Conservation (phyloP, 164 flowering plant species). For the Akebia trifoliata region DNA sequence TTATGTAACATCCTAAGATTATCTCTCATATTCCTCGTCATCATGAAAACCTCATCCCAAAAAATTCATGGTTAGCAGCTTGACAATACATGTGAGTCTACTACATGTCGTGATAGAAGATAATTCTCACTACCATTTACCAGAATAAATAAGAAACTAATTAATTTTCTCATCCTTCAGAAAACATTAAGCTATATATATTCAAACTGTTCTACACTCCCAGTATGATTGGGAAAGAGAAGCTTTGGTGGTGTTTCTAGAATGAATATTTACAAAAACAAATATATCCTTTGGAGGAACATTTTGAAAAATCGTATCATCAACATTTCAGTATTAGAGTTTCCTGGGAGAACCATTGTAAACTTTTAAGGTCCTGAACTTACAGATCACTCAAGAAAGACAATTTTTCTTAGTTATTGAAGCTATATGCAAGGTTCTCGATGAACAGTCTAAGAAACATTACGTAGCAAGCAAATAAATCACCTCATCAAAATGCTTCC, state of each 20-base stretch:
- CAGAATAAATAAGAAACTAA: neutral
- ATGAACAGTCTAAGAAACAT: neutral
- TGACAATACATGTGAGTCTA: no score
- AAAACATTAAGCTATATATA: neutral
- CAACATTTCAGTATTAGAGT: no score
- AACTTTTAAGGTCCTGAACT: no score
- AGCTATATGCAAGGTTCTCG: constrained; percentile 2
- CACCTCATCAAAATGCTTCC: constrained; percentile 84
- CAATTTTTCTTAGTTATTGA: no score
- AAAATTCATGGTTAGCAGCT: no score
- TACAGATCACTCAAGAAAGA: neutral
- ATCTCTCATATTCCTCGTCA: no score
- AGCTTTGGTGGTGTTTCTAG: neutral
- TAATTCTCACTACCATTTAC: no score
- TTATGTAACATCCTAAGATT: no score
- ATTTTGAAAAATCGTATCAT: no score
- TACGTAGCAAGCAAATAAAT: constrained; percentile 4
- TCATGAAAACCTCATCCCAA: no score
- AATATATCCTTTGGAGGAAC: no score
- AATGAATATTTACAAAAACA: neutral
- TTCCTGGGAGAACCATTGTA: no score
- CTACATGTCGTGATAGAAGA: neutral
- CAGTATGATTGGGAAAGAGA: neutral
- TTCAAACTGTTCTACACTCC: neutral
- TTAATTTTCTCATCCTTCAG: neutral